Evolutionary conservation across 768 basidiomycete genomes (phyloP).

Genomic region (Thelephora ganbajun): DNA sequence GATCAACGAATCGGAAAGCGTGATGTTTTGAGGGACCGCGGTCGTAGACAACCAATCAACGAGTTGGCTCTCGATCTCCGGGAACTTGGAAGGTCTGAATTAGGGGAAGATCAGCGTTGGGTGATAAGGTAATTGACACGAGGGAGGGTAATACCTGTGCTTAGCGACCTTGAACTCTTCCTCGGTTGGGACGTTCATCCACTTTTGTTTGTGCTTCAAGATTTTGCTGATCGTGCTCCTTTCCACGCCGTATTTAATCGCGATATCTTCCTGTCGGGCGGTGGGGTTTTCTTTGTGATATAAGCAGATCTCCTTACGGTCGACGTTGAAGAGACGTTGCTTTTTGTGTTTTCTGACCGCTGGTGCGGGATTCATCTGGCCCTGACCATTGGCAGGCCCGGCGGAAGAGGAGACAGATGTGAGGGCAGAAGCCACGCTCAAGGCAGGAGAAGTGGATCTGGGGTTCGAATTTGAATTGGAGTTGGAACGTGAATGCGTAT

Average conservation of each 20-base stretch:
- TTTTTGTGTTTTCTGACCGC: constrained; percentile 42
- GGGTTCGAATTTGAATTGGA: constrained; percentile 32
- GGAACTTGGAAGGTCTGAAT: constrained; percentile 65
- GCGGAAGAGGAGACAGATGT: constrained; percentile 38
- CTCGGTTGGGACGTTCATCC: constrained; percentile 56
- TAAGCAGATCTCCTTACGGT: constrained; percentile 63
- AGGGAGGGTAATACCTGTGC: constrained; percentile 35
- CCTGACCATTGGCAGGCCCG: background rate
- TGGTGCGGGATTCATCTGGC: constrained; percentile 7
- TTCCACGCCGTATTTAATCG: constrained; percentile 60
- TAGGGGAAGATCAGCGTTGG: constrained; percentile 3
- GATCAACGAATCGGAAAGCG: constrained; percentile 53
- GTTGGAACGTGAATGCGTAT: constrained; percentile 31
- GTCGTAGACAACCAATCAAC: constrained; percentile 45
- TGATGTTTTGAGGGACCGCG: constrained; percentile 23
- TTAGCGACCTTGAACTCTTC: constrained; percentile 48
- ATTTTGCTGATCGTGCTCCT: constrained; percentile 93
- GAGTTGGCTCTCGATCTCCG: constrained; percentile 57
- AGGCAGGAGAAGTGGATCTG: constrained; percentile 47
- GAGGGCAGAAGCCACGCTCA: constrained; percentile 38
- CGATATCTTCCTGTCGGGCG: constrained; percentile 77
- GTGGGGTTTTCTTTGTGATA: constrained; percentile 51
- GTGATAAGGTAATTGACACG: background rate
- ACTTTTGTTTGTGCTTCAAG: constrained; percentile 70
- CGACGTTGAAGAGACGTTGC: constrained; percentile 58